Evolutionary conservation across 495 filamentous ascomycete species (phyloP).

Genomic region (Tuber melanosporum): DNA sequence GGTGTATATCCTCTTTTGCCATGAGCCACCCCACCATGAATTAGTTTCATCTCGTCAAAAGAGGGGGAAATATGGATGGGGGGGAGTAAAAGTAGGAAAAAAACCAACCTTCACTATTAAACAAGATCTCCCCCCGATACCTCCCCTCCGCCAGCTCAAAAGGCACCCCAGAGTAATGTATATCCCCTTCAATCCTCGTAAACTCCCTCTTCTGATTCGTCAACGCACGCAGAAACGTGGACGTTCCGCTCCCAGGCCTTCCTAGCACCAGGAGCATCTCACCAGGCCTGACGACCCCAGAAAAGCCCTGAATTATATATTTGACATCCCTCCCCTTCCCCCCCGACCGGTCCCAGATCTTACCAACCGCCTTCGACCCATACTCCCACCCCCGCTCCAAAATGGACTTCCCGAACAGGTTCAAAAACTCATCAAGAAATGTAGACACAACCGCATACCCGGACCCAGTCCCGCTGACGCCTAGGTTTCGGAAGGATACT

Average conservation of each 20-base stretch:
- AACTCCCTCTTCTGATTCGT: constrained; percentile 59
- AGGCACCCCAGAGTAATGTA: constrained; percentile 44
- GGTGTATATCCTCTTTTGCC: constrained; percentile 53
- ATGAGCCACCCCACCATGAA: background rate
- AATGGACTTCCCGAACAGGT: constrained; percentile 36
- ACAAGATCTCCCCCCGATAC: constrained; percentile 60
- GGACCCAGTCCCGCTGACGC: constrained; percentile 49
- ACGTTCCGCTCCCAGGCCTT: constrained; percentile 62
- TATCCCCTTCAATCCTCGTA: constrained; percentile 30
- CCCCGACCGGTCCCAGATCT: constrained; percentile 42
- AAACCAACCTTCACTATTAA: constrained; percentile 50
- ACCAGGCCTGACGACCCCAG: constrained; percentile 64
- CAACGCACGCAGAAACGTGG: constrained; percentile 67
- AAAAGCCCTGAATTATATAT: constrained; percentile 64
- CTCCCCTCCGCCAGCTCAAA: constrained; percentile 52
- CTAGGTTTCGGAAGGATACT: constrained; percentile 65
- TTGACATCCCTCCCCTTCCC: constrained; percentile 45
- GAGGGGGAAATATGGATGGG: background rate
- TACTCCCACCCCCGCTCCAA: constrained; percentile 30
- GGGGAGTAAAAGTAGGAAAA: background rate
- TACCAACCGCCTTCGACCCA: constrained; percentile 48
- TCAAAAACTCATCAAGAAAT: constrained; percentile 36
- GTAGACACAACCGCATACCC: constrained; percentile 45
- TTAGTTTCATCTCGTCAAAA: constrained; percentile 3
- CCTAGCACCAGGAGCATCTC: constrained; percentile 79